Percentiles rank a stretch among this genome's conserved stretches.
These are phyloP conservation scores for Malassezia obtusa DNA, from an alignment of 1,284 basidiomycete species.

Conservation along the genomic window DNA sequence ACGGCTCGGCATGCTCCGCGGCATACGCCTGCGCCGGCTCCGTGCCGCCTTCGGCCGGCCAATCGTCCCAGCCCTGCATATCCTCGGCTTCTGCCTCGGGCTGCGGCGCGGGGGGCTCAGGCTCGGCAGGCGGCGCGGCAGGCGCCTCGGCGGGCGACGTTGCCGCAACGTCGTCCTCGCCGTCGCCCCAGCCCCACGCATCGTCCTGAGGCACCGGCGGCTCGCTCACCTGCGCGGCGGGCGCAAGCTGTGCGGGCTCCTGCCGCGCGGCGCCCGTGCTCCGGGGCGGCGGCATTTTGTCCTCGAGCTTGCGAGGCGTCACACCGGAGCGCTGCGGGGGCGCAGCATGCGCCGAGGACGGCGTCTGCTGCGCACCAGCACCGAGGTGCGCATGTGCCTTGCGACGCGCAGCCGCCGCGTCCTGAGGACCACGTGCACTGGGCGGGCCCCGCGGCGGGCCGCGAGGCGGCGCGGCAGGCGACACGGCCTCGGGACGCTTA, in stretches of 20 bases:
- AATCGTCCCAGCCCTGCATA: conserved; percentile 1
- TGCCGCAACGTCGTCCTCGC: background rate
- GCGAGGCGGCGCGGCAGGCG: background rate
- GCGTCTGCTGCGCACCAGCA: background rate
- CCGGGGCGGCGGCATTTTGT: background rate
- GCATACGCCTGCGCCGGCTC: background rate
- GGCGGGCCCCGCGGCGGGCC: background rate
- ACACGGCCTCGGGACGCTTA: too few relatives aligned
- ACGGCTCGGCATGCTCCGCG: background rate
- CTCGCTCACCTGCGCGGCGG: conserved; percentile 1
- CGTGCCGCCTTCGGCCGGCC: background rate
- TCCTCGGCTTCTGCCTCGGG: background rate
- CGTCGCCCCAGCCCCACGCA: conserved; percentile 1
- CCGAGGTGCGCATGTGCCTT: background rate
- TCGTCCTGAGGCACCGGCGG: background rate
- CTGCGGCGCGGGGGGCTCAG: background rate
- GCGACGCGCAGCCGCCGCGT: too few relatives aligned
- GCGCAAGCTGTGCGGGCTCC: background rate
- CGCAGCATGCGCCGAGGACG: background rate
- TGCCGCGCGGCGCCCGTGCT: background rate
- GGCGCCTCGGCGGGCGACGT: background rate
- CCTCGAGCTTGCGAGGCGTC: background rate
- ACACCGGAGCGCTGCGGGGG: background rate
- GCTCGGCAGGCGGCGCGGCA: background rate
- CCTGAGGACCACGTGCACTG: background rate